phyloP scores from a whole-genome alignment of 805 yeast species.

The Saccharomycopsis malanga region DNA sequence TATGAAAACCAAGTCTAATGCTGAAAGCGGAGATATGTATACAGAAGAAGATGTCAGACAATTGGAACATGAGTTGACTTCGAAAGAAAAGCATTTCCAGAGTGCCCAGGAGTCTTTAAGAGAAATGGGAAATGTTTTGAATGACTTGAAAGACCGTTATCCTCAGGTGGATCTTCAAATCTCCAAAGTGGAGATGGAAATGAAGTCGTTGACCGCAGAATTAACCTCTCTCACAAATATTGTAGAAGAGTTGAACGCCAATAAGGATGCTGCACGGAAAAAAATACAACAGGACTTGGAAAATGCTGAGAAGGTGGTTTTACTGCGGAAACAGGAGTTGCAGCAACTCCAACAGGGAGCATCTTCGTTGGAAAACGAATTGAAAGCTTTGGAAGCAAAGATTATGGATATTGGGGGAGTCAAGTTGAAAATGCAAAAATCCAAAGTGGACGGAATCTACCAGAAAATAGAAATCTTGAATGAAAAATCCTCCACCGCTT shows the following conservation, averaged over 20 bases:
- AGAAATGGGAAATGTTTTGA: slow-evolving; percentile 55
- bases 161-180: slow-evolving; percentile 64
- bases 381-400: slow-evolving; percentile 58
- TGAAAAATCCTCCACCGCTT: slow-evolving; percentile 51
- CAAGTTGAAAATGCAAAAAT: slow-evolving; percentile 65
- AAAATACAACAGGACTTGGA: slow-evolving; percentile 32
- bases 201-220: slow-evolving; percentile 52
- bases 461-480: slow-evolving; percentile 57
- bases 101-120: slow-evolving; percentile 42
- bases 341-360: slow-evolving; percentile 46
- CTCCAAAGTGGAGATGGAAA: slow-evolving; percentile 55
- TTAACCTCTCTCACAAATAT: slow-evolving; percentile 39
- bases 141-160: slow-evolving; percentile 51
- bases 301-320: slow-evolving; percentile 30
- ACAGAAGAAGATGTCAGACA: slow-evolving; percentile 51
- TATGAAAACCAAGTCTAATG: slow-evolving; percentile 46
- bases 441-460: slow-evolving; percentile 70
- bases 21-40: slow-evolving; percentile 23
- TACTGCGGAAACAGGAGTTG: slow-evolving; percentile 35
- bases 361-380: slow-evolving; percentile 45
- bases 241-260: slow-evolving; percentile 32
- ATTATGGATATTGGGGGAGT: slow-evolving; percentile 93
- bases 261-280: slow-evolving; percentile 21
- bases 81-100: slow-evolving; percentile 49
- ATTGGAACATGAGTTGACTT: slow-evolving; percentile 44